phyloP scores from a whole-genome alignment of 2,329 filamentous ascomycete species.

The Trichophyton simii region DNA sequence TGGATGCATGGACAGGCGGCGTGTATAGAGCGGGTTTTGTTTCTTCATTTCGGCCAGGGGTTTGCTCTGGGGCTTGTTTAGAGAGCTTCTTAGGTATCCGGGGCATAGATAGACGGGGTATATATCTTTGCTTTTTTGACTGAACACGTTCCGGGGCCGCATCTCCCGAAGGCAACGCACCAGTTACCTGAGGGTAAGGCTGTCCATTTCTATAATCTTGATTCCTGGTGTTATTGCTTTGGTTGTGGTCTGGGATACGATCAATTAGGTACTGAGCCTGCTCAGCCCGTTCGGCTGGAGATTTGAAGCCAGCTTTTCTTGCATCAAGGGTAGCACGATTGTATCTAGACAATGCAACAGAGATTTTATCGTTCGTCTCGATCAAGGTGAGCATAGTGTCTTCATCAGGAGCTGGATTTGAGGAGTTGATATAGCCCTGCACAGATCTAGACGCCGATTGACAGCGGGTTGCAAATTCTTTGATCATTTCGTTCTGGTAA shows the following conservation, averaged over 20 bases:
- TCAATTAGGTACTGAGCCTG: slow-evolving; percentile 1
- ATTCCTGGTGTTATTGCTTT: background rate
- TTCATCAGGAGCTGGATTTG: slow-evolving; percentile 72
- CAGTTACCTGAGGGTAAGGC: background rate
- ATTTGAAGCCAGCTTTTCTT: slow-evolving; percentile 19
- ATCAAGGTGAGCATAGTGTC: slow-evolving; percentile 89
- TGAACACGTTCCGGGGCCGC: background rate
- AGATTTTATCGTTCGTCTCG: slow-evolving; percentile 85
- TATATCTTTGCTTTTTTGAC: background rate
- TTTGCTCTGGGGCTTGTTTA: background rate
- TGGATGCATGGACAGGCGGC: background rate
- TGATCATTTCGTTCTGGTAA: slow-evolving; percentile 71
- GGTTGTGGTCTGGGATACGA: background rate
- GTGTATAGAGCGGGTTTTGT: background rate
- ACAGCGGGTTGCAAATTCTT: slow-evolving; percentile 83
- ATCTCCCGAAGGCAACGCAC: background rate
- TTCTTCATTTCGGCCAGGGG: background rate
- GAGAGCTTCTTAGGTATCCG: background rate
- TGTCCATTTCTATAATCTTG: background rate
- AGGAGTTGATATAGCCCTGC: slow-evolving; percentile 70
- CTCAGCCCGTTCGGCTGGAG: background rate
- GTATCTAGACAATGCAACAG: slow-evolving; percentile 68
- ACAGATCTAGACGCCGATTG: slow-evolving; percentile 67
- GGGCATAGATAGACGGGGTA: background rate
- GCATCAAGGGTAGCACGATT: slow-evolving; percentile 61